Evolutionary conservation across 345 rosid genomes (phyloP), one percentile per base, ranked within the genome.

Genomic region (Geranium brycei): DNA sequence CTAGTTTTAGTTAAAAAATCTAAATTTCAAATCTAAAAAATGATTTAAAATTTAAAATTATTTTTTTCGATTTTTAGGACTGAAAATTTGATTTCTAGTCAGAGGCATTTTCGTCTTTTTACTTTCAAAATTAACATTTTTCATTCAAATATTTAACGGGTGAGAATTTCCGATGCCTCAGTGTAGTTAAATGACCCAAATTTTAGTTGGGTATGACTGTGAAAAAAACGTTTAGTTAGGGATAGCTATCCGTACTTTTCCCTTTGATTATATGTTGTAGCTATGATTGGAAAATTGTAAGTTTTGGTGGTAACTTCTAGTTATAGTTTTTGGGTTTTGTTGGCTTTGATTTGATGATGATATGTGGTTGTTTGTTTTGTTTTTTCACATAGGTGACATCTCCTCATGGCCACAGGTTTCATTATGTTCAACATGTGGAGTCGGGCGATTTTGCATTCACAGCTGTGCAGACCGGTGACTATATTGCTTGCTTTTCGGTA

Each of bases 381-480:
- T 7, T 56, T 32, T 30, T 35, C 19, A 15, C 65, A 6, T 63
- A 91, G 96, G 96, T 85, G 57, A 68, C 80, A 23, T 85, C 92
- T 2, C 85, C 95, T 3, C 64, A 77, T 17, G 95, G 95, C 55
- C 74, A 76, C 64, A 76, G 35, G 62, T 64, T 75, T 64, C 96
- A 91, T 66, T 63, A 73, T 15, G 82, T 74, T 32, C 84, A 87
- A 38, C 71, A 71, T 47, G 92, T 84, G 60, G 79, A 75, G n/a
- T 80, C 86, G 0, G 96, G 92, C 13, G 72, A 81, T 68, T 91
- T 82, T 61, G 87, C 91, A 2, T 91, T 89, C 76, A 81, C 87
- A 10, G 91, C 91, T 14, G 73, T 68, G 3, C 87, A 87, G 72
- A 64, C 68, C 6, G 98, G 96, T 11, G 86, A 82, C 57, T 82